Conservation (phyloP, 2,329 filamentous ascomycete species). For the Graphilbum fragrans region DNA sequence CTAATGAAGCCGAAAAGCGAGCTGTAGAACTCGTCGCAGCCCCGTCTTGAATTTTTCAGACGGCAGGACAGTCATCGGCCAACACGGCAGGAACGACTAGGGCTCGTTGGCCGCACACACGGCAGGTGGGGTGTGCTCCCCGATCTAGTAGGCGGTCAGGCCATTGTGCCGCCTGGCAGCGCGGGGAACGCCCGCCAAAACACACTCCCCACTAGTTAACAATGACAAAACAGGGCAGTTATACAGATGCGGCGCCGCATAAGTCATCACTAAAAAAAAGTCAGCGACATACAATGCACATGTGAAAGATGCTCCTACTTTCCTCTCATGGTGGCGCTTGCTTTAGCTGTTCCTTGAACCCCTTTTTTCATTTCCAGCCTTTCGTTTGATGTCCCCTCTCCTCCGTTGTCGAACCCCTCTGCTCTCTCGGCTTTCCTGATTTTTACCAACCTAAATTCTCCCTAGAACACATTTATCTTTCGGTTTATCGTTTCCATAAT, state of each 20-base stretch:
- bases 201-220: background rate
- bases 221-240: background rate
- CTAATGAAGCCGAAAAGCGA: background rate
- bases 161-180: slow-evolving; percentile 10
- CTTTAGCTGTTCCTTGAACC: no score
- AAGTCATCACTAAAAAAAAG: background rate
- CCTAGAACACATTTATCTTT: background rate
- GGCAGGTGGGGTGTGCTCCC: slow-evolving; percentile 8
- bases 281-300: no score
- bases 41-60: background rate
- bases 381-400: no score
- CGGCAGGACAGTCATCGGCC: background rate
- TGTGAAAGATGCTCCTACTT: no score
- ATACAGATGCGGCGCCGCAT: background rate
- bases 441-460: no score
- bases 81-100: background rate
- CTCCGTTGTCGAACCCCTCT: no score
- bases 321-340: no score
- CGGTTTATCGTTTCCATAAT: background rate
- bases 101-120: slow-evolving; percentile 1
- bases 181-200: slow-evolving; percentile 5
- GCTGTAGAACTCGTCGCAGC: background rate
- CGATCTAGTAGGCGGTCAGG: slow-evolving; percentile 12
- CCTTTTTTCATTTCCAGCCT: no score
- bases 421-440: no score